Conservation (phyloP, 257 asterid genomes). For the Solanum sejunctum region DNA sequence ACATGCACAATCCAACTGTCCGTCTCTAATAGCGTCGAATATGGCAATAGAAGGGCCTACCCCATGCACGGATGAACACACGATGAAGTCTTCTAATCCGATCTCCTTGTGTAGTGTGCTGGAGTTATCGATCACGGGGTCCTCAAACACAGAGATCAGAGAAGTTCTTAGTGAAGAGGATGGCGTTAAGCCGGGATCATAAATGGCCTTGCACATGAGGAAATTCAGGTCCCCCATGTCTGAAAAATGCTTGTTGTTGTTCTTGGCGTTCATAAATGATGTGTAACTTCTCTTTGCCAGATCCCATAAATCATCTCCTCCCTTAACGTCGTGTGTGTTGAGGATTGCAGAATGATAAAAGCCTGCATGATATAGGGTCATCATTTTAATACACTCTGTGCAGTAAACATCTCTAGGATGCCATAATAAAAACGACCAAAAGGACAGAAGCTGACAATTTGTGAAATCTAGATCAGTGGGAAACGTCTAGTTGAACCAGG, state of each 20-base stretch:
- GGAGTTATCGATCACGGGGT: constrained; percentile 26
- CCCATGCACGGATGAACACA: constrained; percentile 73
- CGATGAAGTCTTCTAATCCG: constrained; percentile 65
- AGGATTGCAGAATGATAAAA: constrained; percentile 82
- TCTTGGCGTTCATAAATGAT: constrained; percentile 46
- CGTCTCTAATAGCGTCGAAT: constrained; percentile 38
- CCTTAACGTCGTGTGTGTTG: constrained; percentile 53
- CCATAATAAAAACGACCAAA: background rate
- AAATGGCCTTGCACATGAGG: constrained; percentile 85
- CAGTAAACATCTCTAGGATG: background rate
- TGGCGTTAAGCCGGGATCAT: constrained; percentile 74
- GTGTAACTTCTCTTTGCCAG: constrained; percentile 46
- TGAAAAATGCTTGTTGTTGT: constrained; percentile 58
- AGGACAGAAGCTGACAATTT: background rate
- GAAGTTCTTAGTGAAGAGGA: constrained; percentile 66
- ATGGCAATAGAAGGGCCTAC: constrained; percentile 78
- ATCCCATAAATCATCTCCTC: constrained; percentile 59
- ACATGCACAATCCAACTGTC: constrained; percentile 58
- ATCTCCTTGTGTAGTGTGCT: constrained; percentile 15
- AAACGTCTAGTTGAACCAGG: background rate
- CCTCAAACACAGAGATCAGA: constrained; percentile 62
- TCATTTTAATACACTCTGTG: background rate
- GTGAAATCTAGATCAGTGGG: background rate
- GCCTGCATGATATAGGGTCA: constrained; percentile 28
- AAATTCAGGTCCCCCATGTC: constrained; percentile 83